Base-by-base conservation (phyloP, 2,329 filamentous ascomycete species). In the Pseudocercospora pini-densiflorae region DNA sequence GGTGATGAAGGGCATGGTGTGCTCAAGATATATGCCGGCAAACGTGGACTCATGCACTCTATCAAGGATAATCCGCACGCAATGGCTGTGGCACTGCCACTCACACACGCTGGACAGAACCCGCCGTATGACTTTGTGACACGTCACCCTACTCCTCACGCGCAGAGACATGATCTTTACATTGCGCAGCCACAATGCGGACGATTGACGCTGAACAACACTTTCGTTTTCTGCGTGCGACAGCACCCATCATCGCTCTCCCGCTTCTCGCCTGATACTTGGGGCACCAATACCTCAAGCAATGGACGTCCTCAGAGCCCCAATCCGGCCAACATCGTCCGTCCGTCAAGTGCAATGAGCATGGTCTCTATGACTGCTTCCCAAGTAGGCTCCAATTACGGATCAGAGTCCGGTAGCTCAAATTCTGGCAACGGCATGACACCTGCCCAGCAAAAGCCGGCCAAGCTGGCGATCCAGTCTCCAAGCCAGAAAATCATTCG, bases 121-220 rank as follows among this genome's bases (percentile, higher is more conserved):
- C 95, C 95, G 2, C 88, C 92, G 0, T 99, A 97, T 79, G 93
- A 97, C 66, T 99, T 98, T 79, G 86, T 97, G 54, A 91, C 90
- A 45, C 89, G 95, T 4, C 95, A 99, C 77, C 96, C 96, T 7
- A 99, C 95, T 2, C 95, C 95, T 8, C 95, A 99, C 78, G 95
- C 95, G n/a, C 93, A 97, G 76, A 89, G 94, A 49, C 94, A 99
- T 79, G 95, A 99, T 77, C 89, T 99, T 65, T 99, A 99, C 79
- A 92, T 99, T 69, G 92, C 94, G 53, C 95, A 98, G 77, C 95
- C 96, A 1, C 96, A 99, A 79, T 99, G 95, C 78, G 87, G 90
- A 70, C 88, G 90, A 27, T 84, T 99, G 29, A 94, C 93, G 1
- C 85, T 97, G 63, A 97, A 98, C 82, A 98, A 99, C 77, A 99